Percentiles rank a stretch among this genome's conserved stretches.
Conservation (phyloP, 169 alveolate genomes). For the Plasmodium vivax region DNA sequence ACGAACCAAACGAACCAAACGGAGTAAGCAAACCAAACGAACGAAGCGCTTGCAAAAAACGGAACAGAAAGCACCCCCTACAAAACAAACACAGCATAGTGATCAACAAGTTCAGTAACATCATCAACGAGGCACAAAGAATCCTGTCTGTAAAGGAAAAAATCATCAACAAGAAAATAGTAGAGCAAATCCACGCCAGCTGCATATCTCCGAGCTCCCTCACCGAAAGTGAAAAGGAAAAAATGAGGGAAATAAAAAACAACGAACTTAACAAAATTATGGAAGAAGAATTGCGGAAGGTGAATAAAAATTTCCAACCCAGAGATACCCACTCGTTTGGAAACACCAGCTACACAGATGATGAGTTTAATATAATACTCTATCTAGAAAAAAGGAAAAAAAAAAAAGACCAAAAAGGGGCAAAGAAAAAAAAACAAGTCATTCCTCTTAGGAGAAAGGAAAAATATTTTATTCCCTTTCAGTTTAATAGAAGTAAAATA, state of each 20-base stretch:
- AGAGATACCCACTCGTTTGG: not conserved
- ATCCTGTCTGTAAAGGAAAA: slow-evolving; percentile 19
- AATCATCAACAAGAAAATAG: slow-evolving; percentile 23
- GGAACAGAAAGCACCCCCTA: not conserved
- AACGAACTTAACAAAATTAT: slow-evolving; percentile 46
- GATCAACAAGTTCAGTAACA: slow-evolving; percentile 10
- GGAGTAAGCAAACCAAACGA: not conserved
- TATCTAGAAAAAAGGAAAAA: slow-evolving; percentile 49
- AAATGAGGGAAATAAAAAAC: slow-evolving; percentile 26
- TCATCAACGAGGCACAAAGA: slow-evolving; percentile 30
- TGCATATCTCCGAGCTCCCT: slow-evolving; percentile 1
- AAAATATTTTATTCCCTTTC: slow-evolving; percentile 5
- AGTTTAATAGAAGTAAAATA: slow-evolving; percentile 8
- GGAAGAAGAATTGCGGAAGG: slow-evolving; percentile 30
- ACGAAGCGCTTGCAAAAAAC: not conserved
- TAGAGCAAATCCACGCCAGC: not conserved
- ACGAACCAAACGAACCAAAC: not conserved
- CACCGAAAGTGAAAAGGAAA: slow-evolving; percentile 48
- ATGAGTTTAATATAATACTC: slow-evolving; percentile 47
- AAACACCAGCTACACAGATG: slow-evolving; percentile 24
- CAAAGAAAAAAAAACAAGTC: not conserved
- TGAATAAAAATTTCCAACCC: not conserved
- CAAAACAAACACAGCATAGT: slow-evolving; percentile 19
- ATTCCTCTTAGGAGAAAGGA: not conserved
- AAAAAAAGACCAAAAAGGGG: slow-evolving; percentile 6